phyloP scores from a whole-genome alignment of 768 basidiomycete species.

The Mycena vulgaris region DNA sequence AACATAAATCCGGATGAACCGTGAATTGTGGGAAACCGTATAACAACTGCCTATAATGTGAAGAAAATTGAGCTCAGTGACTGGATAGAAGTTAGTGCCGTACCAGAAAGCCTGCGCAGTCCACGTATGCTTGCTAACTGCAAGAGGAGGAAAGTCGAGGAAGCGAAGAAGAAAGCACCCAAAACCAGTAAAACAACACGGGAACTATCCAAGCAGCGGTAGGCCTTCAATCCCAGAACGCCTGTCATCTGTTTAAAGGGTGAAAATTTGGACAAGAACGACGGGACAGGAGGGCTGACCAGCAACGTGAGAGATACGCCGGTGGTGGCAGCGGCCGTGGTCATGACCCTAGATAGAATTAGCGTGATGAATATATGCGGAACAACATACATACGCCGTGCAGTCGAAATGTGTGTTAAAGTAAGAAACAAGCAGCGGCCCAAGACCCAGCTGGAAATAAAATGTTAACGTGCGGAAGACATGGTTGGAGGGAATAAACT shows the following conservation, averaged over 20 bases:
- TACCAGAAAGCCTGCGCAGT: slow-evolving; percentile 66
- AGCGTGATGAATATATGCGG: neutral
- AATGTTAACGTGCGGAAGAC: neutral
- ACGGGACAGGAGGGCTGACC: slow-evolving; percentile 43
- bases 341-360: slow-evolving; percentile 50
- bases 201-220: slow-evolving; percentile 75
- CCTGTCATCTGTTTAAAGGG: slow-evolving; percentile 65
- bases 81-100: neutral
- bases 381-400: slow-evolving; percentile 57
- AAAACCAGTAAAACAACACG: slow-evolving; percentile 64
- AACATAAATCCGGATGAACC: slow-evolving; percentile 59
- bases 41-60: slow-evolving; percentile 62
- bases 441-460: slow-evolving; percentile 30
- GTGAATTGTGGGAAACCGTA: slow-evolving; percentile 50
- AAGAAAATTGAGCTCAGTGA: neutral
- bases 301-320: slow-evolving; percentile 58
- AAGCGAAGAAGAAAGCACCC: slow-evolving; percentile 58
- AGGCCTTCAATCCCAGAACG: slow-evolving; percentile 77
- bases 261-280: neutral
- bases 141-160: slow-evolving; percentile 57
- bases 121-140: slow-evolving; percentile 58
- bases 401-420: slow-evolving; percentile 61
- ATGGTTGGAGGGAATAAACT: neutral
- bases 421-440: slow-evolving; percentile 58
- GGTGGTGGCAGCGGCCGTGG: slow-evolving; percentile 53